These are phyloP conservation scores for Thermomucor indicae-seudaticae DNA, from an alignment of 371 early-diverging fungal species.

Conservation along the genomic window DNA sequence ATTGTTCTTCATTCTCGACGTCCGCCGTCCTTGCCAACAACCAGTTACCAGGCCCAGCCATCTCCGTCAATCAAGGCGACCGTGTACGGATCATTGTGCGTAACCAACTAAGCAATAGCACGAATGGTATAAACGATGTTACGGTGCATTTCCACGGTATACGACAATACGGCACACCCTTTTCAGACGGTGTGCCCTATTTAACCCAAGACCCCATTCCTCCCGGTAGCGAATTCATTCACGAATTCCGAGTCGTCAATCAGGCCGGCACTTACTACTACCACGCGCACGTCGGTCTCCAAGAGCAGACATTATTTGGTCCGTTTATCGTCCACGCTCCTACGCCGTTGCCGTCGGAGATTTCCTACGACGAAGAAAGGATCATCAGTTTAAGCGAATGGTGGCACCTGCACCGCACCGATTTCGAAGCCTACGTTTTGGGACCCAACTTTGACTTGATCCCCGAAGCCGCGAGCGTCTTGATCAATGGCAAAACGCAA, in stretches of 20 bases:
- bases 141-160: constrained; percentile 40
- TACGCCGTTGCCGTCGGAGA: constrained; percentile 5
- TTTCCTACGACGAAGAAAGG: constrained; percentile 36
- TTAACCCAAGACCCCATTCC: constrained; percentile 52
- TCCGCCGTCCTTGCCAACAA: constrained; percentile 29
- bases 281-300: constrained; percentile 40
- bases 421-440: constrained; percentile 24
- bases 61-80: constrained; percentile 33
- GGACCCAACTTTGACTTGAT: constrained; percentile 27
- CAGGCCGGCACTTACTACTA: constrained; percentile 53
- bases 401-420: constrained; percentile 35
- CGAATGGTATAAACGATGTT: constrained; percentile 8
- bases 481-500: constrained; percentile 37
- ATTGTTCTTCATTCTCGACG: constrained; percentile 20
- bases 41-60: constrained; percentile 43
- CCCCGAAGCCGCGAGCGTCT: constrained; percentile 37
- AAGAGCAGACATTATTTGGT: constrained; percentile 43
- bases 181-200: constrained; percentile 54
- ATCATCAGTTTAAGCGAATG: constrained; percentile 40
- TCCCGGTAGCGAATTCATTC: constrained; percentile 40
- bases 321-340: constrained; percentile 43
- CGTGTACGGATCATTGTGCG: constrained; percentile 25
- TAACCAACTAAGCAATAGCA: constrained; percentile 16
- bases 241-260: constrained; percentile 38
- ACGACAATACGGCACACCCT: constrained; percentile 22